Base-by-base conservation (phyloP, 306 rosid species). In the Ormosia emarginata region DNA sequence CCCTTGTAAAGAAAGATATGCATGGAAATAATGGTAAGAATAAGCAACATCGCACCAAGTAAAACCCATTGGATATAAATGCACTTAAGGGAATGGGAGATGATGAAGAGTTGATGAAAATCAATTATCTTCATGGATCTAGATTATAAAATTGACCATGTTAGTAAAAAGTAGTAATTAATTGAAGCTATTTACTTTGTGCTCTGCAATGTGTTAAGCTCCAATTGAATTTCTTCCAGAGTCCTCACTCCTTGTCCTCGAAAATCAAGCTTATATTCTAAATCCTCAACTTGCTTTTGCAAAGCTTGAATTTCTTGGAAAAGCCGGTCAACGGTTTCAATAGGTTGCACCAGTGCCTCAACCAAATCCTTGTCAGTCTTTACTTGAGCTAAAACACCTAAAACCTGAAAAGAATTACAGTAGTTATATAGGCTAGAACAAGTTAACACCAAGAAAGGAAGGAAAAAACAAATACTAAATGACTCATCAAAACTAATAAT, bases 371-470 rank as follows among this genome's bases (percentile, higher is more conserved):
- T 93, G 57, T 95, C 98, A 55, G 90, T 81, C 90, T 93, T 88
- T 18, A 93, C 87, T 84, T 93, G 99, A 75, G 98, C 98, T 80
- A 83, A 87, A 86, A 88, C 92, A 86, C 93, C 97, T 41, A 93
- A 71, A 55, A 90, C 91, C 99, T 95, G 82, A 46, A 85, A 53
- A 49, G 1, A 79, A 64, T 40, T 33, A 59, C 30, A 40, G 29
- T 58, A 81, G 47, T 46, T 59, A 69, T 29, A 49, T 58, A 74
- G 58, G 71, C 57, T 40, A 74, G 53, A 74, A 53, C n/a, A 49
- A 64, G 40, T 29, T 59, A 41, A 71, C 77, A 37, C 24, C 33
- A 77, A 58, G 43, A 53, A 75, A 18, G 44, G 62, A 47, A 2
- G 12, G 8, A 10, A 30, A 36, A 52, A 36, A 32, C 7, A 8